Evolutionary conservation across 805 yeast genomes (phyloP), one percentile per base, ranked within the genome.

Genomic region (Saccharomycopsis fermentans): DNA sequence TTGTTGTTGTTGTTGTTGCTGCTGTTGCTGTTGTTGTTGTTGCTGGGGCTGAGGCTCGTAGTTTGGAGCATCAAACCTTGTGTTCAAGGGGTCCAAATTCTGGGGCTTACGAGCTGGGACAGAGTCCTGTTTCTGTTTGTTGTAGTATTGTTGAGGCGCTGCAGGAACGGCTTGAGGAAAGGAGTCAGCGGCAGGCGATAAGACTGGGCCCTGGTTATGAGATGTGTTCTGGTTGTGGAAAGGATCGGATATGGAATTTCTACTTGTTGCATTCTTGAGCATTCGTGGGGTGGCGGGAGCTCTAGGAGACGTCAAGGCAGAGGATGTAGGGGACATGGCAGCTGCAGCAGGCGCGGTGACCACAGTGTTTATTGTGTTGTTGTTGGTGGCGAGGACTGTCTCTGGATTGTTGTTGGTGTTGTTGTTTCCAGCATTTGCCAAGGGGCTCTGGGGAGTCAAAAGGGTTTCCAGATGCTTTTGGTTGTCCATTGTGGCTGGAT

Each of bases 261-360:
- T 51, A 3, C 60, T 57, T 61, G 82, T 77, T 2, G 79, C 78
- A 65, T 80, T 81, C 64, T 86, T 74, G 54, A 83, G 70, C 88
- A 84, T 84, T 64, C 88, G 71, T 8, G 88, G 87, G 1, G 89
- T 83, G 1, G 88, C 88, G 1, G 86, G 87, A 3, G 76, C 79
- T 56, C 71, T 72, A 29, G 50, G 50, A 11, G 50, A 43, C 9
- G 29, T 43, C 50, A 43, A 43, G 14, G 50, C 27, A 32, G 54
- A 70, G 63, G 29, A 62, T 35, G 51, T 37, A 53, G 56, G 34
- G 40, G 56, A 37, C 4, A 34, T n/a, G 32, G 40, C 32, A 6
- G 52, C 14, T 19, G 52, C 14, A 14, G 57, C 26, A 14, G 61
- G 59, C 16, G 59, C 34, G 16, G 58, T 50, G 4, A 60, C 55